Evolutionary conservation across 768 basidiomycete genomes (phyloP).

Genomic region (Auriscalpium microsporum): DNA sequence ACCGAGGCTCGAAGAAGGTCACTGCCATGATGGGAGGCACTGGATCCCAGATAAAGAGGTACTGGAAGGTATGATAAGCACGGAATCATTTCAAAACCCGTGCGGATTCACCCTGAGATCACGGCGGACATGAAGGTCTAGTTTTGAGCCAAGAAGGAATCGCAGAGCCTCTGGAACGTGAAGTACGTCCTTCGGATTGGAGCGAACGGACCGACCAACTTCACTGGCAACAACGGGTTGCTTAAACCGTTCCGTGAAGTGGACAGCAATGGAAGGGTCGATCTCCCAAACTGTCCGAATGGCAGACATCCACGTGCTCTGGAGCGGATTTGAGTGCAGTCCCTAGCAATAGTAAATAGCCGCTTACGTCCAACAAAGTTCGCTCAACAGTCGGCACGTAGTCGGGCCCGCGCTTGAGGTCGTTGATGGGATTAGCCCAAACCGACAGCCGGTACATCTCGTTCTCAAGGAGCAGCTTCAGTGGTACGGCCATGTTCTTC

Average conservation of each 20-base stretch:
- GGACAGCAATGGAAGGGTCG: slow-evolving; percentile 74
- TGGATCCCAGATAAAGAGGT: slow-evolving; percentile 82
- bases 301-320: slow-evolving; percentile 61
- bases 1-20: slow-evolving; percentile 80
- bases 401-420: slow-evolving; percentile 59
- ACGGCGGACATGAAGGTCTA: slow-evolving; percentile 47
- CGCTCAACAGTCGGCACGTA: slow-evolving; percentile 48
- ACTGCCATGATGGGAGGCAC: slow-evolving; percentile 77
- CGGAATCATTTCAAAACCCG: background rate
- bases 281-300: slow-evolving; percentile 74
- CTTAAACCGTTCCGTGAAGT: slow-evolving; percentile 87
- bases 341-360: background rate
- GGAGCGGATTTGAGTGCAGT: background rate
- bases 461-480: slow-evolving; percentile 83
- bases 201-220: slow-evolving; percentile 64
- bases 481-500: slow-evolving; percentile 58
- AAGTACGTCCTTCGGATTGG: slow-evolving; percentile 59
- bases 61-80: slow-evolving; percentile 34
- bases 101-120: slow-evolving; percentile 61
- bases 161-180: slow-evolving; percentile 74
- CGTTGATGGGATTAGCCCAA: slow-evolving; percentile 85
- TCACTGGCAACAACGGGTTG: slow-evolving; percentile 55
- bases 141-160: slow-evolving; percentile 67
- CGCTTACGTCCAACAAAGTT: slow-evolving; percentile 51
- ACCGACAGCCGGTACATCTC: slow-evolving; percentile 81